These are phyloP conservation scores for Stentor coeruleus DNA, from an alignment of 73 alveolate species.

Conservation along the genomic window DNA sequence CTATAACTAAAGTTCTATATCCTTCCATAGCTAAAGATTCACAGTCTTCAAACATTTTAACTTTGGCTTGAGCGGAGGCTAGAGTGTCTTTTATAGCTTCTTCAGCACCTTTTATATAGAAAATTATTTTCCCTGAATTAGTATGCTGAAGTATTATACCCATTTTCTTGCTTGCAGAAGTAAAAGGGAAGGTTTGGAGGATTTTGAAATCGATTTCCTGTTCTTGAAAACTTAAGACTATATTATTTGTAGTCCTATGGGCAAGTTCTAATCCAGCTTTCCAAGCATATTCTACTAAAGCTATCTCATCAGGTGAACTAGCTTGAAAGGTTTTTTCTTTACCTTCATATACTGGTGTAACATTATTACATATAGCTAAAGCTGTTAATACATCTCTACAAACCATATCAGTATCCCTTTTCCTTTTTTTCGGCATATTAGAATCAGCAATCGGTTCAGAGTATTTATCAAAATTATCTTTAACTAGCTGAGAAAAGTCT, in stretches of 20 bases:
- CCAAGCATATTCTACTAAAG: constrained; percentile 82
- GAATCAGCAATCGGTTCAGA: constrained; percentile 29
- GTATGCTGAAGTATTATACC: constrained; percentile 76
- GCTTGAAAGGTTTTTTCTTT: constrained; percentile 78
- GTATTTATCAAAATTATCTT: constrained; percentile 30
- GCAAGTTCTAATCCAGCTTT: constrained; percentile 58
- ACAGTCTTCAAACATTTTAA: constrained; percentile 69
- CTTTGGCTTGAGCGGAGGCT: constrained; percentile 63
- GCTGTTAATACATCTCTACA: constrained; percentile 80
- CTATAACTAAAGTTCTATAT: constrained; percentile 80
- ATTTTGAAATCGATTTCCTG: constrained; percentile 37
- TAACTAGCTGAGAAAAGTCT: background rate
- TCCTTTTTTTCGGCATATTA: constrained; percentile 27
- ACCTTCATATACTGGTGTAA: constrained; percentile 60
- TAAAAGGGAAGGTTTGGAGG: constrained; percentile 84
- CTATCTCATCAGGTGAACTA: constrained; percentile 93
- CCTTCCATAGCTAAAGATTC: constrained; percentile 93
- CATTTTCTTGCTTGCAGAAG: constrained; percentile 94
- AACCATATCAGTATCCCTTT: constrained; percentile 52
- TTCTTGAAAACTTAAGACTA: too few relatives aligned
- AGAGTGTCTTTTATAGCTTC: constrained; percentile 76
- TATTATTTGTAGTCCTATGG: constrained; percentile 38
- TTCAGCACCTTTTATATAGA: constrained; percentile 95
- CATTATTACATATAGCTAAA: constrained; percentile 84
- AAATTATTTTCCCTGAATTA: constrained; percentile 60